These are phyloP conservation scores for Colletotrichum caudatum DNA, from an alignment of 2,329 filamentous ascomycete species.

Conservation along the genomic window DNA sequence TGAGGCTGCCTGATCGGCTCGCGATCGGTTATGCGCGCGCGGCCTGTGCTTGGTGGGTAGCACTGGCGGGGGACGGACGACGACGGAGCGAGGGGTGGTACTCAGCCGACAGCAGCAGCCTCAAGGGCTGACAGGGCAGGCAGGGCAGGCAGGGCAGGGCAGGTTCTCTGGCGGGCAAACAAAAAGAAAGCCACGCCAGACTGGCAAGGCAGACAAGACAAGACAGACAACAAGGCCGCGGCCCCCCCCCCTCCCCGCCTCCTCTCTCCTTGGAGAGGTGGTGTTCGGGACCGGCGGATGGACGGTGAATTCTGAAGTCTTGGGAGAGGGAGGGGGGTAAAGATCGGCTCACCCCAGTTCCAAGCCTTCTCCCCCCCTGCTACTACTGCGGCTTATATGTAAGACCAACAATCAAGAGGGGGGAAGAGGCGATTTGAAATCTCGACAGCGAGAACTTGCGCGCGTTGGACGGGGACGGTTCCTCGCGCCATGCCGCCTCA, in stretches of 20 bases:
- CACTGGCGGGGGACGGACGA: not conserved
- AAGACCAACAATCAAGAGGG: not conserved
- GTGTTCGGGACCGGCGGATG: conserved; percentile 6
- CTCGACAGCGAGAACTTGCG: not conserved
- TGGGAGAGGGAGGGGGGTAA: not conserved
- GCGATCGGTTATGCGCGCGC: conserved; percentile 25
- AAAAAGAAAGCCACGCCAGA: not conserved
- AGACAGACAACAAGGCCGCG: no score
- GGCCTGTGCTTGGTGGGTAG: not conserved
- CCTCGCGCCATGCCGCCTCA: conserved; percentile 10
- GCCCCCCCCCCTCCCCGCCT: no score
- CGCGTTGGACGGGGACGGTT: not conserved
- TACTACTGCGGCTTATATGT: not conserved
- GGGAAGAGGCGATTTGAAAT: not conserved
- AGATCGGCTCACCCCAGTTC: conserved; percentile 7
- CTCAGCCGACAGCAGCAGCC: not conserved
- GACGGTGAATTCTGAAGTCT: not conserved
- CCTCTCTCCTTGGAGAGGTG: not conserved
- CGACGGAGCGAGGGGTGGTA: not conserved
- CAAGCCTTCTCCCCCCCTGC: not conserved
- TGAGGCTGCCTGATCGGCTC: conserved; percentile 22
- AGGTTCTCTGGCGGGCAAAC: not conserved
- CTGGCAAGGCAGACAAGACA: not conserved
- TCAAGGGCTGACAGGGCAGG: no score
- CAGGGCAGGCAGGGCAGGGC: no score